Evolutionary conservation across 2,329 filamentous ascomycete species (phyloP).

Genomic region (Cladophialophora immunda): DNA sequence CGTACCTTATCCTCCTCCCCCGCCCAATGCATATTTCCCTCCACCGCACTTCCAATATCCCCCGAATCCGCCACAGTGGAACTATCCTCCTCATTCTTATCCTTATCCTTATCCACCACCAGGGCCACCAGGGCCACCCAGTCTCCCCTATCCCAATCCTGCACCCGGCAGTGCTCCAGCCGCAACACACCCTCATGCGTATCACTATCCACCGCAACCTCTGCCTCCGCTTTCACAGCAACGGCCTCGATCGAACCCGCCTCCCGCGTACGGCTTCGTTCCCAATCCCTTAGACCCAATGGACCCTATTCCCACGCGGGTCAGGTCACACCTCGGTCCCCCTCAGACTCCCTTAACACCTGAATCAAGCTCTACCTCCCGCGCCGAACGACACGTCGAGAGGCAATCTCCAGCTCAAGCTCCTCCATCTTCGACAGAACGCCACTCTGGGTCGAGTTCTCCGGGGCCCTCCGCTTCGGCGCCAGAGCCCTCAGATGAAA

Average conservation of each 20-base stretch:
- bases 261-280: constrained; percentile 30
- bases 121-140: neutral
- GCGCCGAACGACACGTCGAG: neutral
- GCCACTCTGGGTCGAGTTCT: neutral
- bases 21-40: constrained; percentile 12
- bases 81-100: constrained; percentile 11
- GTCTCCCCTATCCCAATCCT: neutral
- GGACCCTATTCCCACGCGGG: neutral
- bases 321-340: constrained; percentile 4
- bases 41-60: constrained; percentile 4
- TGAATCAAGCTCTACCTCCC: neutral
- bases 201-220: neutral
- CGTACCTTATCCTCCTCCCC: neutral
- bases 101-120: constrained; percentile 8
- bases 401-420: neutral
- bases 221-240: constrained; percentile 8
- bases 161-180: neutral
- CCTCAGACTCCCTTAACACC: neutral
- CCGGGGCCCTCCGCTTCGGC: neutral
- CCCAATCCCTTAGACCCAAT: constrained; percentile 19
- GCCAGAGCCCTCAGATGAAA: neutral
- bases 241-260: constrained; percentile 1
- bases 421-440: neutral
- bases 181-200: constrained; percentile 11
- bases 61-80: constrained; percentile 13